Evolutionary conservation across 805 yeast genomes (phyloP).

Genomic region (Blastobotrys chiropterorum): DNA sequence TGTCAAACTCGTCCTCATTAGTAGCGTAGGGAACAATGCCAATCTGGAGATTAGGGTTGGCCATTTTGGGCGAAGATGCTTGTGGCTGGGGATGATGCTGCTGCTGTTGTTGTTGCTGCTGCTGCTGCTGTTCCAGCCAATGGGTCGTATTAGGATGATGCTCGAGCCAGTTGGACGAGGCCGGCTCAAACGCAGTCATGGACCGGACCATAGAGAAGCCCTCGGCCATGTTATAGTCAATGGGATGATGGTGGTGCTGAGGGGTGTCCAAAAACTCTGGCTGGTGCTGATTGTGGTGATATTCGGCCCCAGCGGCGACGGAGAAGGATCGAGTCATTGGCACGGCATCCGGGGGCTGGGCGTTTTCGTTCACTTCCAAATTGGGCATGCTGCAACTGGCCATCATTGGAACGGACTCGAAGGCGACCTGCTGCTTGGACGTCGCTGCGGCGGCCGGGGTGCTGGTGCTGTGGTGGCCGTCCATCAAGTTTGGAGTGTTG

Average conservation of each 20-base stretch:
- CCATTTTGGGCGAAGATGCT: background rate
- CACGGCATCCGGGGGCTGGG: conserved; percentile 1
- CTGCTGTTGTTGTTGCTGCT: too few relatives aligned
- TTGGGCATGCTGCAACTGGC: background rate
- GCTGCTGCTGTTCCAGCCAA: background rate
- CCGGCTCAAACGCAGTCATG: conserved; percentile 20
- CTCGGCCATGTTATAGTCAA: conserved; percentile 10
- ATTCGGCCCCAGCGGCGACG: conserved; percentile 13
- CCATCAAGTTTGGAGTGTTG: background rate
- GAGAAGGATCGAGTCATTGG: conserved; percentile 19
- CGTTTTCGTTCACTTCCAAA: background rate
- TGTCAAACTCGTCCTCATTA: background rate
- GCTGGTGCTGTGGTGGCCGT: too few relatives aligned
- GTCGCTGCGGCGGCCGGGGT: background rate
- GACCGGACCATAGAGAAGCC: conserved; percentile 19
- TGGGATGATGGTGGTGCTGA: conserved; percentile 4
- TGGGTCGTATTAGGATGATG: background rate
- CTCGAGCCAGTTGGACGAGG: conserved; percentile 3
- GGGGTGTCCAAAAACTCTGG: conserved; percentile 2
- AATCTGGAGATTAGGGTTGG: background rate
- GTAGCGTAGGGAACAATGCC: background rate
- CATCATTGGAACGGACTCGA: background rate
- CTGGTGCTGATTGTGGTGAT: conserved; percentile 2
- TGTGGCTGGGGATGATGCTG: background rate
- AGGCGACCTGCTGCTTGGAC: background rate